phyloP scores from a whole-genome alignment of 2,329 filamentous ascomycete species.

The Cladosporium sp. region DNA sequence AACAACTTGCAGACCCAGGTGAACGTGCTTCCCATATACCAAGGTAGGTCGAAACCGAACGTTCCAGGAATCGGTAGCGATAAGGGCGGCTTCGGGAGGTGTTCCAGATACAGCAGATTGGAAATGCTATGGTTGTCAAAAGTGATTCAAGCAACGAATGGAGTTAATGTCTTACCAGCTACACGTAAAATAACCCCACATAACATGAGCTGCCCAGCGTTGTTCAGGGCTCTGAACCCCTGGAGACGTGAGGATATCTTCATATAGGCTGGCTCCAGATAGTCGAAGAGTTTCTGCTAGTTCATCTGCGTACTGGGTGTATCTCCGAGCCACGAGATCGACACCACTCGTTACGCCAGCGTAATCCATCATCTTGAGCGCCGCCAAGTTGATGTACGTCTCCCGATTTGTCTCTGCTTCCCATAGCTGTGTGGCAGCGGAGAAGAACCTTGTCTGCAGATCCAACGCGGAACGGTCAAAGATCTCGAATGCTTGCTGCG shows the following conservation, averaged over 20 bases:
- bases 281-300: not conserved
- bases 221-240: not conserved
- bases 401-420: not conserved
- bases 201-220: not conserved
- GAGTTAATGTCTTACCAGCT: not conserved
- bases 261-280: too few relatives aligned
- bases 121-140: not conserved
- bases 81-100: not conserved
- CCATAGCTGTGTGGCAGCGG: not conserved
- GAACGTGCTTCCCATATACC: not conserved
- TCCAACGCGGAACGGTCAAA: not conserved
- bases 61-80: not conserved
- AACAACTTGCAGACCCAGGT: not conserved
- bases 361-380: not conserved
- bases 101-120: not conserved
- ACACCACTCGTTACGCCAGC: not conserved
- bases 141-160: not conserved
- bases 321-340: not conserved
- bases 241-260: not conserved
- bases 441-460: not conserved
- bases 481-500: not conserved
- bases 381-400: not conserved
- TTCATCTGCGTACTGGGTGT: not conserved
- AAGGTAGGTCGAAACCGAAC: not conserved
- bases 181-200: not conserved